Evolutionary conservation across 768 basidiomycete species (phyloP).

Genomic region (Pisolithus orientalis): DNA sequence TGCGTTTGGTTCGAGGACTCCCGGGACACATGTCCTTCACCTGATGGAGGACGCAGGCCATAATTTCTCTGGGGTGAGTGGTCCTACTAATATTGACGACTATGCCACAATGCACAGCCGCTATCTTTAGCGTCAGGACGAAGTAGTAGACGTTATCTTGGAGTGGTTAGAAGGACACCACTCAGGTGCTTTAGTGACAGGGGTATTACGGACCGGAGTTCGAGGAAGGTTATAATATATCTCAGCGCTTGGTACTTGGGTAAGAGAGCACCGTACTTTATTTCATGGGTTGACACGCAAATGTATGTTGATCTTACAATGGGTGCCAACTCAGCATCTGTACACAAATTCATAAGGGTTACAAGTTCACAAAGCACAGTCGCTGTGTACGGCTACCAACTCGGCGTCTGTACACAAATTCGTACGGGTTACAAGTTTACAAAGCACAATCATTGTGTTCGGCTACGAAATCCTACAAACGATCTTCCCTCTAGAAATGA

Average conservation of each 20-base stretch:
- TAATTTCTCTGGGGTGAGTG: slow-evolving; percentile 58
- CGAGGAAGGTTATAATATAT: slow-evolving; percentile 40
- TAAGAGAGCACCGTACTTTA: too few species aligned
- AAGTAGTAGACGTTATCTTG: slow-evolving; percentile 60
- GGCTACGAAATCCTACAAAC: slow-evolving; percentile 20
- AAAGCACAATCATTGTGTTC: too few species aligned
- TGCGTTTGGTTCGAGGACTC: slow-evolving; percentile 46
- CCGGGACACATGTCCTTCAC: slow-evolving; percentile 68
- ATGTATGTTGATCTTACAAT: too few species aligned
- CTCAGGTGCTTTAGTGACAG: slow-evolving; percentile 47
- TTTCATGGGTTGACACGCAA: too few species aligned
- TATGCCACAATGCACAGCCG: slow-evolving; percentile 1
- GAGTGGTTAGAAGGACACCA: slow-evolving; percentile 56
- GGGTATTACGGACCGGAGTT: slow-evolving; percentile 56
- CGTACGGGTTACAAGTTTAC: too few species aligned
- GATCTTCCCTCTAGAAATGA: slow-evolving; percentile 26
- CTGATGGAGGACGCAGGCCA: slow-evolving; percentile 74
- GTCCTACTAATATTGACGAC: not conserved
- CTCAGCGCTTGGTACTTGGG: not conserved
- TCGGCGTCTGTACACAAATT: too few species aligned
- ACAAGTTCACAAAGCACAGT: too few species aligned
- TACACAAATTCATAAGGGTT: too few species aligned
- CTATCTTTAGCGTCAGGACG: slow-evolving; percentile 45
- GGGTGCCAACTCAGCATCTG: too few species aligned
- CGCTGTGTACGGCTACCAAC: too few species aligned